Percentiles rank a stretch among this genome's conserved stretches.
Conservation (phyloP, 2,329 filamentous ascomycete species). For the Epichloe brachyelytri region DNA sequence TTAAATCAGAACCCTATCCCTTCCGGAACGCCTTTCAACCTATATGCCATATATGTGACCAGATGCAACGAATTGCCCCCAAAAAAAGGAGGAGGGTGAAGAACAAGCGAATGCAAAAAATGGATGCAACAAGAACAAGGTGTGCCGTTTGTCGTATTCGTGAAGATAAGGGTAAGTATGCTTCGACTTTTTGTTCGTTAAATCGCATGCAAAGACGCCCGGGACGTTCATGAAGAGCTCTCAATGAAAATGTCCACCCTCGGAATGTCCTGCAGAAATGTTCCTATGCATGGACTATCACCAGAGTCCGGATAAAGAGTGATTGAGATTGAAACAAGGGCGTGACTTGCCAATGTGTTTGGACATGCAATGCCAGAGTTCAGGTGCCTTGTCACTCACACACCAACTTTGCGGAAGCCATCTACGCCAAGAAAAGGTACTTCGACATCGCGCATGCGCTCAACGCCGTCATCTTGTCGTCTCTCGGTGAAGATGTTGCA, state of each 20-base stretch:
- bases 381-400: neutral
- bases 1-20: neutral
- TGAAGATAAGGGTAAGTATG: neutral
- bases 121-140: neutral
- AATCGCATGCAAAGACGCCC: neutral
- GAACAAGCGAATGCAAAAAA: too few species aligned
- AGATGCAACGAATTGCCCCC: neutral
- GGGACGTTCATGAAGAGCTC: neutral
- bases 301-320: neutral
- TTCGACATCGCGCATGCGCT: slow-evolving; percentile 54
- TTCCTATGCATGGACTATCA: neutral
- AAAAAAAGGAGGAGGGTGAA: neutral
- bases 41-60: neutral
- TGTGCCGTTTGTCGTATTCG: neutral
- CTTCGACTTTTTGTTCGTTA: neutral
- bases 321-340: neutral
- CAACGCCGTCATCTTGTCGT: slow-evolving; percentile 59
- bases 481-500: slow-evolving; percentile 73
- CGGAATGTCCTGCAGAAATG: neutral
- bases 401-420: slow-evolving; percentile 20
- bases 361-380: neutral
- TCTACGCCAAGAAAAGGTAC: slow-evolving; percentile 29
- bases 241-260: neutral
- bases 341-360: neutral
- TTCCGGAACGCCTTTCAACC: neutral